Evolutionary conservation across 805 yeast species (phyloP).

Genomic region (Grigorovia yakushimaensis): DNA sequence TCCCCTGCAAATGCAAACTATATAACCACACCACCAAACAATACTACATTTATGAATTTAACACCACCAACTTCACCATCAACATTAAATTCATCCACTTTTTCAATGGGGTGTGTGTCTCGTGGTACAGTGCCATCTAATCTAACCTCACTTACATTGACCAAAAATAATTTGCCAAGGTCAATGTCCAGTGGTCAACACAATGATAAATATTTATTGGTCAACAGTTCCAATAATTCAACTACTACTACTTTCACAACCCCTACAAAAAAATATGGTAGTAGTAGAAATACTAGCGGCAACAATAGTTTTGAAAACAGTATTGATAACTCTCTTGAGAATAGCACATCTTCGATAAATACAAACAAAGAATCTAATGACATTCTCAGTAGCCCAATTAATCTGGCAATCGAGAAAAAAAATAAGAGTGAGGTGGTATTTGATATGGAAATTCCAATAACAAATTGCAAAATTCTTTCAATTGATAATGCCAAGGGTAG

Average conservation of each 20-base stretch:
- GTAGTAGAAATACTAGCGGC: not conserved
- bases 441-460: conserved; percentile 1
- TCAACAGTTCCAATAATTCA: no score
- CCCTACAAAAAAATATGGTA: not conserved
- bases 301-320: not conserved
- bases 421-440: not conserved
- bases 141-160: not conserved
- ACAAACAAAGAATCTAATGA: no score
- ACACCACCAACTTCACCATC: conserved; percentile 18
- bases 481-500: conserved; percentile 10
- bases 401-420: not conserved
- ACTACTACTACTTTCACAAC: not conserved
- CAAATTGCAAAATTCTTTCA: conserved; percentile 5
- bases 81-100: conserved; percentile 10
- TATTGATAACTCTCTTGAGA: not conserved
- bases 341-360: not conserved
- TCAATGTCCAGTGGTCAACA: not conserved
- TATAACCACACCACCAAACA: not conserved
- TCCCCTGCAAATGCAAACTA: not conserved
- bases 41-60: conserved; percentile 3
- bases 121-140: conserved; percentile 3
- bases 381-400: not conserved
- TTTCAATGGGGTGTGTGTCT: conserved; percentile 9
- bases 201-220: not conserved
- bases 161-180: not conserved